Evolutionary conservation across 2,329 filamentous ascomycete species (phyloP), one percentile per base, ranked within the genome.

Genomic region (Magnaporthiopsis incrustans): DNA sequence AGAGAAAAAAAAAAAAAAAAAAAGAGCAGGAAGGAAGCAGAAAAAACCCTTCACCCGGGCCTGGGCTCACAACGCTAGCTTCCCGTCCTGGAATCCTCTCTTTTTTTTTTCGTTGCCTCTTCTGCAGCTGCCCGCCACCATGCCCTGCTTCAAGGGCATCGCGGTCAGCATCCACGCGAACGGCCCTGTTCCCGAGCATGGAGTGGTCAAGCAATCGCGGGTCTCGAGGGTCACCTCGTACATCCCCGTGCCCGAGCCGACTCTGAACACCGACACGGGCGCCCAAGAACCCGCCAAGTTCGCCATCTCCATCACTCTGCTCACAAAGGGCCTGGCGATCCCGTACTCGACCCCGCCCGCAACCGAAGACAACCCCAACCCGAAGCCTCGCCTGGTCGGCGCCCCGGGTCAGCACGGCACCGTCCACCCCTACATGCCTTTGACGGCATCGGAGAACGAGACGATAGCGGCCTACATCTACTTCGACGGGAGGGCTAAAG

Each of bases 101-200:
- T 25, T 44, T 30, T 14, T 30, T 14, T 22, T n/a, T 18, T 50
- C 30, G 30, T 30, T 11, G 5, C 57, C 60, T 30, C 44, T 61
- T 25, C 53, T 25, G 22, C 30, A 22, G 30, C 44, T 32, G 59
- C 60, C 56, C 27, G 44, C 60, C 64, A 84, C 74, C 74, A 87
- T 87, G 95, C 95, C 95, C 81, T 98, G 93, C 86, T 99, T 98
- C 82, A 96, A 98, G 82, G 95, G 95, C 78, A 92, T 99, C 79
- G 94, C 95, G 72, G 94, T 98, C 75, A 96, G 91, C 84, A 96
- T 98, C 76, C 95, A 99, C 80, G 85, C 86, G 65, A 88, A 88
- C 74, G 84, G 83, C 70, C 93, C 95, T 69, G 86, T 99, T 69
- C 83, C 92, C 67, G 95, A 99, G 79, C 89, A 96, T 79, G 94